Conservation (phyloP, 306 rosid genomes). For the Trifolium subterraneum region DNA sequence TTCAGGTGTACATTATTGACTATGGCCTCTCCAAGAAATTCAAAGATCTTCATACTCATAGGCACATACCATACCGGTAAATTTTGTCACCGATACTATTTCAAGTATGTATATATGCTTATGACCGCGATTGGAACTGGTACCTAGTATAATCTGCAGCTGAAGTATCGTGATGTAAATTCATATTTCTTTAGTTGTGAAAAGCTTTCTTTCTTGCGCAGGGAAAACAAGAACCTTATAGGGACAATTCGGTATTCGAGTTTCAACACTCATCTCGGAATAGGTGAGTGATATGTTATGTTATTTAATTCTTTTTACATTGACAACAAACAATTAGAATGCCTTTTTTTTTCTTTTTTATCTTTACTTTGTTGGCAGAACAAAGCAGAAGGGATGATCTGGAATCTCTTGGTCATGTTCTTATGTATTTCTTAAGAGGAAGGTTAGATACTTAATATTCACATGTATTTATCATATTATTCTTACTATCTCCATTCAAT, state of each 20-base stretch:
- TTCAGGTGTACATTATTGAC: constrained; percentile 88
- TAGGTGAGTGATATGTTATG: constrained; percentile 70
- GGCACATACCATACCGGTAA: constrained; percentile 81
- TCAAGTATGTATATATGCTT: not conserved
- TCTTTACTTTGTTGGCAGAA: constrained; percentile 64
- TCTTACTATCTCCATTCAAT: constrained; percentile 32
- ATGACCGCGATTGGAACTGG: constrained; percentile 8
- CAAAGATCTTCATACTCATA: constrained; percentile 95
- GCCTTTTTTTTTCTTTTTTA: constrained; percentile 28
- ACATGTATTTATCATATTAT: constrained; percentile 27
- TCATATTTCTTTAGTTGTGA: constrained; percentile 11
- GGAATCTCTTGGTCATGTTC: constrained; percentile 99
- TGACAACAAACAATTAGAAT: constrained; percentile 19
- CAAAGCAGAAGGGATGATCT: constrained; percentile 99
- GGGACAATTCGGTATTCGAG: constrained; percentile 99
- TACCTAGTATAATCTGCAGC: constrained; percentile 1
- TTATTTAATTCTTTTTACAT: constrained; percentile 37
- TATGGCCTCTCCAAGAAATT: constrained; percentile 97
- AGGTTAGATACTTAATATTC: constrained; percentile 62
- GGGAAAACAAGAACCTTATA: constrained; percentile 99
- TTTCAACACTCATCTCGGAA: constrained; percentile 98
- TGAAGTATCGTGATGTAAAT: not conserved
- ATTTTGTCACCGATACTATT: constrained; percentile 25
- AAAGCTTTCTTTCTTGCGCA: constrained; percentile 40
- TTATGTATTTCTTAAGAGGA: constrained; percentile 98